Evolutionary conservation across 768 basidiomycete genomes (phyloP).

Genomic region (Coprinellus aureogranulatus): DNA sequence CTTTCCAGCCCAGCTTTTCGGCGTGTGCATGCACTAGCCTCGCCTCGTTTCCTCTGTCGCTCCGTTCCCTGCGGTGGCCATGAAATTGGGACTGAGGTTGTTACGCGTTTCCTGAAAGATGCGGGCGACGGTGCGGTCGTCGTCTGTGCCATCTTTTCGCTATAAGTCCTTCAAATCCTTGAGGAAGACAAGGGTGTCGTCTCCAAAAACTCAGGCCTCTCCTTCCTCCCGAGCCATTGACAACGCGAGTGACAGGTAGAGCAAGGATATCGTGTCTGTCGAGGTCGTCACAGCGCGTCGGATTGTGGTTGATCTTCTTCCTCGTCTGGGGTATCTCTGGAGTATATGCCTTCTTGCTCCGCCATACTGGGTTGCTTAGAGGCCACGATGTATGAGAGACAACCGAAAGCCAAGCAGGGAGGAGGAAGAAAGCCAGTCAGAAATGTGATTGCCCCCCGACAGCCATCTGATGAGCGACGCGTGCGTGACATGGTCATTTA

Average conservation of each 20-base stretch:
- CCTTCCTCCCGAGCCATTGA: conserved; percentile 81
- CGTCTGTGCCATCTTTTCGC: conserved; percentile 95
- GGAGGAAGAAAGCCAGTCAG: too few relatives aligned
- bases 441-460: too few relatives aligned
- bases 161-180: conserved; percentile 94
- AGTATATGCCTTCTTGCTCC: too few relatives aligned
- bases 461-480: too few relatives aligned
- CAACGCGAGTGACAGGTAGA: conserved; percentile 69
- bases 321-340: not conserved
- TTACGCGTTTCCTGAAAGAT: conserved; percentile 87
- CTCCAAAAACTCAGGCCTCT: conserved; percentile 70
- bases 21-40: conserved; percentile 75
- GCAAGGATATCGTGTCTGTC: conserved; percentile 57
- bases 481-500: too few relatives aligned
- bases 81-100: conserved; percentile 83
- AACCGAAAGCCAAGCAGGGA: too few relatives aligned
- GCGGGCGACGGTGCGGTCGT: conserved; percentile 91
- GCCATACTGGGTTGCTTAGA: too few relatives aligned
- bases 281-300: not conserved
- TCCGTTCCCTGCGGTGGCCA: conserved; percentile 76
- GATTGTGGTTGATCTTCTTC: conserved; percentile 29
- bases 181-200: conserved; percentile 79
- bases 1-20: conserved; percentile 67
- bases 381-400: too few relatives aligned
- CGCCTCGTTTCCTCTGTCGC: conserved; percentile 77